Conservation (phyloP, 2,329 filamentous ascomycete species). For the Aspergillus sp. region DNA sequence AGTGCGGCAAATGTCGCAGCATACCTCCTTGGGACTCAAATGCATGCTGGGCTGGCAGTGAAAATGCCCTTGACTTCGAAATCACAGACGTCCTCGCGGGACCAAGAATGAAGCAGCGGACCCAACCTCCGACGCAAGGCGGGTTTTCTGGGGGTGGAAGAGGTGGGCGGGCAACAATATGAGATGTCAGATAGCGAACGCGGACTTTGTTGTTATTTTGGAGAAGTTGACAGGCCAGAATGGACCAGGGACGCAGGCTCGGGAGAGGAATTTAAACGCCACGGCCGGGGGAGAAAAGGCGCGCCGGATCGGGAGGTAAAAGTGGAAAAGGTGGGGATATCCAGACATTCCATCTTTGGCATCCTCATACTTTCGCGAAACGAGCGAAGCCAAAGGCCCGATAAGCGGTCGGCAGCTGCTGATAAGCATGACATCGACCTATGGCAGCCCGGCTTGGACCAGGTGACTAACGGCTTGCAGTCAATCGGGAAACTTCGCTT, state of each 20-base stretch:
- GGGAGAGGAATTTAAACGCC: conserved; percentile 1
- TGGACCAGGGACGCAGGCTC: not conserved
- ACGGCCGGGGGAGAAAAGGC: not conserved
- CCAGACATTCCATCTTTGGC: not conserved
- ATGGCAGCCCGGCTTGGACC: not conserved
- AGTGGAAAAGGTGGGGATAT: not conserved
- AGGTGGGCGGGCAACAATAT: not conserved
- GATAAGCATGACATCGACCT: conserved; percentile 1
- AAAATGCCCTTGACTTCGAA: not conserved
- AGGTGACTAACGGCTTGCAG: conserved; percentile 9
- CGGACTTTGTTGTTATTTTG: not conserved
- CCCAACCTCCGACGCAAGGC: too few relatives aligned
- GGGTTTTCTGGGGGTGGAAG: too few relatives aligned
- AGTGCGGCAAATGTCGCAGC: not conserved
- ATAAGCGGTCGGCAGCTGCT: conserved; percentile 3
- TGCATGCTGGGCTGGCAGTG: conserved; percentile 40
- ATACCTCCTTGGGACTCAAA: conserved; percentile 51
- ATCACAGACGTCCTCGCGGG: not conserved
- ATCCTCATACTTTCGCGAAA: not conserved
- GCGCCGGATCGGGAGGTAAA: not conserved
- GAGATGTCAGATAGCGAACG: not conserved
- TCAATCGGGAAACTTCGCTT: conserved; percentile 1
- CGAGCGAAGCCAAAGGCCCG: not conserved
- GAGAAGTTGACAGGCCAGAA: not conserved
- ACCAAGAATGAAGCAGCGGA: too few relatives aligned